Percentiles rank a stretch among this genome's conserved stretches.
Conservation (phyloP, 73 alveolate genomes). For the Paramecium sexaurelia region DNA sequence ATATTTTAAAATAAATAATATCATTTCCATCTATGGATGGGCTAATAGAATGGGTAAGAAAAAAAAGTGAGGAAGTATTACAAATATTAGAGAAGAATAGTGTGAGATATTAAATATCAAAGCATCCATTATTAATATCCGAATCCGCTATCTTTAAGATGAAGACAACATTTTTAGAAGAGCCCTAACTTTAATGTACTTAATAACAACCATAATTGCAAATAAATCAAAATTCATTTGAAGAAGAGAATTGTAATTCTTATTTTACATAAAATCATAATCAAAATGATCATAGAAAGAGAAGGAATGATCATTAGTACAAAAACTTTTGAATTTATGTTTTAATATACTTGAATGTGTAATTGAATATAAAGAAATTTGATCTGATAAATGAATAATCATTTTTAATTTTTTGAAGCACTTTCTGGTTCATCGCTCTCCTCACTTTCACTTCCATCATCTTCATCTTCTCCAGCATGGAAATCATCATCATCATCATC, state of each 20-base stretch:
- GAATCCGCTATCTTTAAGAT: neutral
- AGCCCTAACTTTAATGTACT: constrained; percentile 44
- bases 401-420: neutral
- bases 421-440: constrained; percentile 38
- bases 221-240: constrained; percentile 59
- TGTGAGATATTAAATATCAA: constrained; percentile 37
- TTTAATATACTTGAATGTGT: neutral
- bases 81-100: constrained; percentile 67
- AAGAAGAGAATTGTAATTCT: constrained; percentile 74
- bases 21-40: constrained; percentile 10
- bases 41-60: constrained; percentile 2
- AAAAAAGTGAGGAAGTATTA: constrained; percentile 4
- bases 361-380: neutral
- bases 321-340: neutral
- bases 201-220: neutral
- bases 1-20: neutral
- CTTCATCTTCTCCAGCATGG: constrained; percentile 22
- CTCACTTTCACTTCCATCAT: neutral
- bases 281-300: neutral
- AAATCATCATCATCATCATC: constrained; percentile 54
- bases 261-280: neutral
- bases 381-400: neutral
- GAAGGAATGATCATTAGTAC: neutral
- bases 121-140: neutral
- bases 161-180: neutral